Evolutionary conservation across 129 eudicot genomes (phyloP).

Genomic region (Pulicaria dysenterica): DNA sequence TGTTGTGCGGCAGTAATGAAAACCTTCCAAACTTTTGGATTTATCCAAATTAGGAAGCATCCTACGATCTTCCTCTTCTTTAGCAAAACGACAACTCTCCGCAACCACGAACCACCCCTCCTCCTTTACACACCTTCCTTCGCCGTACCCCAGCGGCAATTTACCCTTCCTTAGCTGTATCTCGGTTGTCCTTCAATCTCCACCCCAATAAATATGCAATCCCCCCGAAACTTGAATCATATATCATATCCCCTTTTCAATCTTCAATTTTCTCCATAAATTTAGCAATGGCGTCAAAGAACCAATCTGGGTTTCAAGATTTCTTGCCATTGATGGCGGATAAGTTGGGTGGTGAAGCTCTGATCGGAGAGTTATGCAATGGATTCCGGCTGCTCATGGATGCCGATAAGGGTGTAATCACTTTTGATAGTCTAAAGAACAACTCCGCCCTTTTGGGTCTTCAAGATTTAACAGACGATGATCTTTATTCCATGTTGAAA

Average conservation of each 20-base stretch:
- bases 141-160: too few relatives aligned
- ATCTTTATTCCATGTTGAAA: slow-evolving; percentile 54
- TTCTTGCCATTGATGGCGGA: slow-evolving; percentile 78
- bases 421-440: slow-evolving; percentile 69
- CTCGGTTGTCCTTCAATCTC: background rate
- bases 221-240: background rate
- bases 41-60: too few relatives aligned
- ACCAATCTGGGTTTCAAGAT: slow-evolving; percentile 54
- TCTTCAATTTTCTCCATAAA: background rate
- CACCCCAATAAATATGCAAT: background rate
- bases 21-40: too few relatives aligned
- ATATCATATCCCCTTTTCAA: background rate
- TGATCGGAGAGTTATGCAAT: slow-evolving; percentile 64
- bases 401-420: slow-evolving; percentile 64
- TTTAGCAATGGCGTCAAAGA: slow-evolving; percentile 36
- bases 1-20: too few relatives aligned
- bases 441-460: slow-evolving; percentile 65
- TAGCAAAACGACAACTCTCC: too few relatives aligned
- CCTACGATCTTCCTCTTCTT: too few relatives aligned
- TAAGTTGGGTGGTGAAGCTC: slow-evolving; percentile 74
- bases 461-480: slow-evolving; percentile 56
- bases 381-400: slow-evolving; percentile 70
- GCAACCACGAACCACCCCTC: too few relatives aligned
- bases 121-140: too few relatives aligned
- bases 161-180: too few relatives aligned